phyloP scores from a whole-genome alignment of 2,329 filamentous ascomycete species.

The Pseudocercospora cruenta region DNA sequence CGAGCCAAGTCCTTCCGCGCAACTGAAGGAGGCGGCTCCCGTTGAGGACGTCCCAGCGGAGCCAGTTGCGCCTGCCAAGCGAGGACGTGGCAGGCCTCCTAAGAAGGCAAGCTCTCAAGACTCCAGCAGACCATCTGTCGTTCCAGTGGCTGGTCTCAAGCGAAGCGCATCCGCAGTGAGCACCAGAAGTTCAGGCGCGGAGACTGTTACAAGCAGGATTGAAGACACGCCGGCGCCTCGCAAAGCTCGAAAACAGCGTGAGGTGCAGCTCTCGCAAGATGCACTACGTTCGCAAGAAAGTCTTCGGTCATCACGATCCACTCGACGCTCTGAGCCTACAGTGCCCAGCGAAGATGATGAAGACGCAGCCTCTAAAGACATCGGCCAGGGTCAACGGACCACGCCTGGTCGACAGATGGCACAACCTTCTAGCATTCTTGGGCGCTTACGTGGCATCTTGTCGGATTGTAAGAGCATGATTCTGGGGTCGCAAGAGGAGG shows the following conservation, averaged over 20 bases:
- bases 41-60: slow-evolving; percentile 13
- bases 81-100: slow-evolving; percentile 31
- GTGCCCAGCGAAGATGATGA: neutral
- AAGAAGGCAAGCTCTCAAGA: slow-evolving; percentile 29
- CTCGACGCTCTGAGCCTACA: slow-evolving; percentile 5
- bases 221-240: slow-evolving; percentile 29
- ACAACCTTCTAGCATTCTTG: slow-evolving; percentile 56
- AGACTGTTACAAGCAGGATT: slow-evolving; percentile 13
- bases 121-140: slow-evolving; percentile 11
- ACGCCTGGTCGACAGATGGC: slow-evolving; percentile 39
- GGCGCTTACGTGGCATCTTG: slow-evolving; percentile 60
- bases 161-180: slow-evolving; percentile 35
- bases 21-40: slow-evolving; percentile 3
- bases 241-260: slow-evolving; percentile 32
- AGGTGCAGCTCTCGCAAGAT: slow-evolving; percentile 13
- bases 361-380: neutral
- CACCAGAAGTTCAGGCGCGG: slow-evolving; percentile 1
- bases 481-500: slow-evolving; percentile 67
- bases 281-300: neutral
- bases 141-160: slow-evolving; percentile 27
- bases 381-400: neutral
- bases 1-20: neutral
- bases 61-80: slow-evolving; percentile 26
- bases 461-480: slow-evolving; percentile 61
- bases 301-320: neutral